Conservation (phyloP, 139 green algal genomes). For the Pleodorina starrii region DNA sequence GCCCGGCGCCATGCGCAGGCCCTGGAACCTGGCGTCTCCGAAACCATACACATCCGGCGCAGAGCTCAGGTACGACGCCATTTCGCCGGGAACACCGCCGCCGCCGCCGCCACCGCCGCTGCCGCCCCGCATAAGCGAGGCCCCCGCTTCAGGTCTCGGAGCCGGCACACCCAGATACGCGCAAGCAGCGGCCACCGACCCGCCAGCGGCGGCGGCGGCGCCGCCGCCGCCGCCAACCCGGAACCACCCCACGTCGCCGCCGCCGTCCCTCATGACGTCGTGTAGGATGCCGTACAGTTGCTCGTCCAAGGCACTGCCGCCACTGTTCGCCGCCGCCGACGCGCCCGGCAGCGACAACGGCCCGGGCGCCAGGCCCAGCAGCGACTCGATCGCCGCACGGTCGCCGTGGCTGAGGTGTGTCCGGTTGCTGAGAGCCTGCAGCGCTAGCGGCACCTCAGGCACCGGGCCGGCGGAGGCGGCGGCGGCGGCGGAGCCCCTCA, state of each 20-base stretch:
- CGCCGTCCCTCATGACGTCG: background rate
- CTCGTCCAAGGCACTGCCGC: background rate
- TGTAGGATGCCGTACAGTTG: conserved; percentile 30
- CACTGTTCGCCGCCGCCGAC: background rate
- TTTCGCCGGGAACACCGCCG: too few species aligned
- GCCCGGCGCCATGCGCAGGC: too few species aligned
- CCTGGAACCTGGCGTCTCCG: too few species aligned
- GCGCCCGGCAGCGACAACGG: background rate
- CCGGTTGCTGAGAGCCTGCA: background rate
- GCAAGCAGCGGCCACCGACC: background rate
- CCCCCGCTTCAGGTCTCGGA: too few species aligned
- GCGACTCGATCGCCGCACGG: background rate
- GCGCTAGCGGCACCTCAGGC: background rate
- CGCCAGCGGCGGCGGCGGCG: too few species aligned
- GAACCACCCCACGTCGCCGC: background rate
- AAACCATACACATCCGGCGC: too few species aligned
- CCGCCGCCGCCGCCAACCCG: background rate
- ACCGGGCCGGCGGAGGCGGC: background rate
- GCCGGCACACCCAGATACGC: background rate
- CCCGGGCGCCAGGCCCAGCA: conserved; percentile 6
- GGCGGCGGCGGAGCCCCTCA: background rate
- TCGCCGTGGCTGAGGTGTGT: background rate
- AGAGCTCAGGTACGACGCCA: too few species aligned
- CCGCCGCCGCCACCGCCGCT: background rate
- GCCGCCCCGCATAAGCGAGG: background rate